Evolutionary conservation across 345 rosid genomes (phyloP), one percentile per base, ranked within the genome.

Genomic region (Pugionium dolabratum): DNA sequence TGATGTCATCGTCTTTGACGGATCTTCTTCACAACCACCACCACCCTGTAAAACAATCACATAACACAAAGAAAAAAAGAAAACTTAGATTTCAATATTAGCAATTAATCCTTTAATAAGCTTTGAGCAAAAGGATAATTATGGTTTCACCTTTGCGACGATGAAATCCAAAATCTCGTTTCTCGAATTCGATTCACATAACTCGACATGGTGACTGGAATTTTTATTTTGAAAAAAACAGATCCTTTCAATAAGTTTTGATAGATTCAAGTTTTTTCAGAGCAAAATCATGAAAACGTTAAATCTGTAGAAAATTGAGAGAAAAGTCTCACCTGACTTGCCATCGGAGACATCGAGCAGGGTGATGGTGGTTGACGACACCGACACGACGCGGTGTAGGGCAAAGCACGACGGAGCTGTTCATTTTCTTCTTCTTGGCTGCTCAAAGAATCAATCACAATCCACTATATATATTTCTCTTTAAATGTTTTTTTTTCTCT

Each of bases 341-440:
- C 83, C 81, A 87, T 56, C 85, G 79, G 57, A 82, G 72, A 70
- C 90, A 79, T 68, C 81, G 70, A 64, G 77, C 57, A 29, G 84
- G 80, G 53, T 70, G 81, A 67, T 85, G 85, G 45, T 58, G 48
- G 4, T 70, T 59, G 49, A 48, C 31, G 33, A 53, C 50, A 59
- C 37, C 82, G 18, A 86, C 36, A 48, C 97, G 95, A 11, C 90
- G 87, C 0, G 97, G 97, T 50, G 82, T 83, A 9, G 97, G 97
- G 32, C 92, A 86, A 72, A 83, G 81, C 58, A 87, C 81, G 47
- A 83, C 28, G 73, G 81, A 86, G 82, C 82, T 86, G 49, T 84
- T 87, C 97, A 87, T 87, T 42, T 34, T 73, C 11, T 35, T 64
- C 10, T 64, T 30, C 9, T 60, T 50, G 30, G 8, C 61, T 65